Conservation (phyloP, 192 early-diverging fungal genomes). For the Entomortierella beljakovae region DNA sequence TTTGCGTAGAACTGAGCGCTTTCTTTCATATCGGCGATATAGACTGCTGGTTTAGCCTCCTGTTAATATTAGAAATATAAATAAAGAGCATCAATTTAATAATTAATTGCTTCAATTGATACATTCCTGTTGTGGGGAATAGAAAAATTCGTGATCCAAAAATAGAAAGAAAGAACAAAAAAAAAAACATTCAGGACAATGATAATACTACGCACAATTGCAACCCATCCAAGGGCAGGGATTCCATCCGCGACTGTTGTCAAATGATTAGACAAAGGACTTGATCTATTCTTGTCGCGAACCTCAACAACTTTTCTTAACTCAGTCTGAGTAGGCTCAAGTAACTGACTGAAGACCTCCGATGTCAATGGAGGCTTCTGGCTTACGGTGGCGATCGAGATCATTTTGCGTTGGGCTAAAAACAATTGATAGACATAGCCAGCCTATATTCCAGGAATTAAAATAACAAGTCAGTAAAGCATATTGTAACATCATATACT, state of each 20-base stretch:
- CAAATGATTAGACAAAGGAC: slow-evolving; percentile 82
- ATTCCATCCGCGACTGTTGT: slow-evolving; percentile 89
- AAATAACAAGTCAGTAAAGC: slow-evolving; percentile 45
- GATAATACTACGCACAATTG: slow-evolving; percentile 64
- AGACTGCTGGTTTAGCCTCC: slow-evolving; percentile 90
- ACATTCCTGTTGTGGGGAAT: not conserved
- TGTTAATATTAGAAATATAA: slow-evolving; percentile 22
- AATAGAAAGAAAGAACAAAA: slow-evolving; percentile 2
- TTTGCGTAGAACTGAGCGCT: slow-evolving; percentile 93
- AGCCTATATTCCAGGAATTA: slow-evolving; percentile 58
- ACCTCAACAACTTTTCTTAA: slow-evolving; percentile 75
- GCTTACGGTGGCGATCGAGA: slow-evolving; percentile 75
- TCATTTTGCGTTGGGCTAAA: slow-evolving; percentile 78
- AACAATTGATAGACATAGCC: slow-evolving; percentile 68
- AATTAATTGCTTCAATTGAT: not conserved
- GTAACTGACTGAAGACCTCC: slow-evolving; percentile 66
- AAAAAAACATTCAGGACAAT: slow-evolving; percentile 3
- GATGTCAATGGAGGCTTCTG: slow-evolving; percentile 81
- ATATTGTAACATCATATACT: not conserved
- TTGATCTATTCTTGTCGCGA: slow-evolving; percentile 83
- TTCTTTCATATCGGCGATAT: slow-evolving; percentile 90
- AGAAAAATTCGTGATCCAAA: not conserved
- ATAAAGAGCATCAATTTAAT: not conserved
- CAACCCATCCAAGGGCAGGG: slow-evolving; percentile 93
- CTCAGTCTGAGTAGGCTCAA: slow-evolving; percentile 76